These are phyloP conservation scores for Bonia amplexicaulis DNA, from an alignment of 176 grass and related monocot species.

Conservation along the genomic window DNA sequence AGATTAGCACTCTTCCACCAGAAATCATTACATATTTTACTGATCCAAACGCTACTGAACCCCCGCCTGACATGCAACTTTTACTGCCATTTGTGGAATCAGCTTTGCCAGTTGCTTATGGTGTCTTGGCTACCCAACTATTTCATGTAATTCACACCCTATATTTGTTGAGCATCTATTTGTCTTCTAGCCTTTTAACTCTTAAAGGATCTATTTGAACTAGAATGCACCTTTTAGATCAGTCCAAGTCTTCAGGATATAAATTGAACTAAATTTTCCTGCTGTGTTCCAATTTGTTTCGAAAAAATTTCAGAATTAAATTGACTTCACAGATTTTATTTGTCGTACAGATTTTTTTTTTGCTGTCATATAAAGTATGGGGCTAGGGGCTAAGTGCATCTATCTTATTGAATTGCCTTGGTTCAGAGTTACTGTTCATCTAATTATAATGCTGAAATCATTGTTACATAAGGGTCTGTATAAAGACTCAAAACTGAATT, in stretches of 20 bases:
- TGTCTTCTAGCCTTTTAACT: not conserved
- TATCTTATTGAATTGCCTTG: conserved; percentile 12
- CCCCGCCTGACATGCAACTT: conserved; percentile 92
- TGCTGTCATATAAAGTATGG: not conserved
- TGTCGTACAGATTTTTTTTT: not conserved
- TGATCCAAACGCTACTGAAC: conserved; percentile 88
- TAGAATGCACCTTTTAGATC: not conserved
- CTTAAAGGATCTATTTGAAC: not conserved
- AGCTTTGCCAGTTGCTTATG: conserved; percentile 90
- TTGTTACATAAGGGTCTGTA: not conserved
- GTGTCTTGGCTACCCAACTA: conserved; percentile 81
- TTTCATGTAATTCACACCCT: conserved; percentile 74
- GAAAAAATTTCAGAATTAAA: not conserved
- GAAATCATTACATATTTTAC: conserved; percentile 95
- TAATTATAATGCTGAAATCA: not conserved
- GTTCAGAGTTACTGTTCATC: not conserved
- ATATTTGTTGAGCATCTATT: conserved; percentile 15
- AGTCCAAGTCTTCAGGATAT: not conserved
- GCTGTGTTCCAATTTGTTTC: not conserved
- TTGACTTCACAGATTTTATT: not conserved
- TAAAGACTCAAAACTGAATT: not conserved
- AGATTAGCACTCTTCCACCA: conserved; percentile 93
- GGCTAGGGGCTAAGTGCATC: not conserved
- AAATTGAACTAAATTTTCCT: not conserved
- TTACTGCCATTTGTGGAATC: conserved; percentile 86